Percentiles rank a stretch among this genome's conserved stretches.
Conservation (phyloP, 306 rosid species). For the Acacia crassicarpa region DNA sequence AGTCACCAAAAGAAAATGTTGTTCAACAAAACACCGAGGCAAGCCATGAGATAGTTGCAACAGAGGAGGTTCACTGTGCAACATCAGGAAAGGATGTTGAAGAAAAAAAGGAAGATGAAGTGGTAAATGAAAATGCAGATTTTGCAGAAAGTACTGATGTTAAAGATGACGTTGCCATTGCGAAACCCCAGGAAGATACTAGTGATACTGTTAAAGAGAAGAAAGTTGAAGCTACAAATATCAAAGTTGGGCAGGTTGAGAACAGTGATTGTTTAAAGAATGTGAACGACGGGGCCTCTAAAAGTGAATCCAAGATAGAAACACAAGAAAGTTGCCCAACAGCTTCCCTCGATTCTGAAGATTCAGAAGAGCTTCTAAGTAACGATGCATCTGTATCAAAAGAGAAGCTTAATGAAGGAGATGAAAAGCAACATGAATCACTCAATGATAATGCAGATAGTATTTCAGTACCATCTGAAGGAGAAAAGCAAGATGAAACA, state of each 20-base stretch:
- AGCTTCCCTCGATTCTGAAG: conserved; percentile 39
- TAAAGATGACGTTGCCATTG: conserved; percentile 39
- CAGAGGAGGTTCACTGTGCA: conserved; percentile 41
- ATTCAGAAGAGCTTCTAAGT: conserved; percentile 31
- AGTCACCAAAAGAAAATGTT: conserved; percentile 56
- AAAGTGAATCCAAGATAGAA: conserved; percentile 39
- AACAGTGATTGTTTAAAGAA: conserved; percentile 35
- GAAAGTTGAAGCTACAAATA: conserved; percentile 42
- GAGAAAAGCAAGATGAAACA: conserved; percentile 67
- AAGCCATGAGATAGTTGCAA: conserved; percentile 35
- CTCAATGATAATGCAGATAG: conserved; percentile 26
- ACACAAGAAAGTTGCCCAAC: conserved; percentile 35
- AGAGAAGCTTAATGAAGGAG: conserved; percentile 36
- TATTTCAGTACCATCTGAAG: conserved; percentile 47
- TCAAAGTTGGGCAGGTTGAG: conserved; percentile 37
- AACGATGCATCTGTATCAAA: conserved; percentile 30
- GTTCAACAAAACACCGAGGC: conserved; percentile 45
- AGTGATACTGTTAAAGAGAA: conserved; percentile 31
- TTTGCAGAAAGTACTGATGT: conserved; percentile 30
- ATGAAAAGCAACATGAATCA: conserved; percentile 44
- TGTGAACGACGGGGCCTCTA: conserved; percentile 5
- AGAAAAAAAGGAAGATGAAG: conserved; percentile 39
- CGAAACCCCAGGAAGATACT: conserved; percentile 37
- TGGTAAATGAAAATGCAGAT: conserved; percentile 35
- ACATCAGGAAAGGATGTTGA: conserved; percentile 37